Evolutionary conservation across 2,329 filamentous ascomycete genomes (phyloP), one percentile per base, ranked within the genome.

Genomic region (Rachicladosporium sp.): DNA sequence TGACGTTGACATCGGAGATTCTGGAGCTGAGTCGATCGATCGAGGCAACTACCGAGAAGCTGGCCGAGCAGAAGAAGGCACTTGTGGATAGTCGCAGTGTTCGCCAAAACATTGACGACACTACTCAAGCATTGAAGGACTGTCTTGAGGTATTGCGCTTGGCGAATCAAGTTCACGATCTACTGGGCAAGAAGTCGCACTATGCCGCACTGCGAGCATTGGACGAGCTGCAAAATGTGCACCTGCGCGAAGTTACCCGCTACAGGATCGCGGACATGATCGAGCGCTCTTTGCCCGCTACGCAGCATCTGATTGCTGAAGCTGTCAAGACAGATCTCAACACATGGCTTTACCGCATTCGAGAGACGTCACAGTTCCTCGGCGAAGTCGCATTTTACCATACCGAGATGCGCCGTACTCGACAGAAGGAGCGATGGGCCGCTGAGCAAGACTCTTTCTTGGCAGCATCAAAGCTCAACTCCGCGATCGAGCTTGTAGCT

Each of bases 321-420:
- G 87, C 88, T 10, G 91, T 98, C 49, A 96, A 96, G 86, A 82
- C 77, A 2, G 91, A 98, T 61, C 65, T 98, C 40, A 96, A 96
- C 56, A 95, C 87, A 1, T 98, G 91, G 91, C 70, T 98, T 6
- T 98, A 82, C 55, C 80, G 85, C 13, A 93, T 98, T 47, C 79
- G 91, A 53, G 91, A 98, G 61, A 93, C 87, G 11, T 95, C 91
- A 1, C 89, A 95, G 51, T 95, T 94, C 47, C 66, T 98, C 6
- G 91, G 91, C 4, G 91, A 98, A 59, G 85, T 98, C 5, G 88
- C 91, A 3, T 93, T 98, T 57, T 96, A 93, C 55, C 87, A 96
- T 55, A 98, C 91, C 0, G 83, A 95, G 52, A 75, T 93, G 57
- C 78, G 91, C 33, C 76, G 89, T 46, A 76, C 78, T 15, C 75